Evolutionary conservation across 768 basidiomycete genomes (phyloP).

Genomic region (Tricholoma terreum): DNA sequence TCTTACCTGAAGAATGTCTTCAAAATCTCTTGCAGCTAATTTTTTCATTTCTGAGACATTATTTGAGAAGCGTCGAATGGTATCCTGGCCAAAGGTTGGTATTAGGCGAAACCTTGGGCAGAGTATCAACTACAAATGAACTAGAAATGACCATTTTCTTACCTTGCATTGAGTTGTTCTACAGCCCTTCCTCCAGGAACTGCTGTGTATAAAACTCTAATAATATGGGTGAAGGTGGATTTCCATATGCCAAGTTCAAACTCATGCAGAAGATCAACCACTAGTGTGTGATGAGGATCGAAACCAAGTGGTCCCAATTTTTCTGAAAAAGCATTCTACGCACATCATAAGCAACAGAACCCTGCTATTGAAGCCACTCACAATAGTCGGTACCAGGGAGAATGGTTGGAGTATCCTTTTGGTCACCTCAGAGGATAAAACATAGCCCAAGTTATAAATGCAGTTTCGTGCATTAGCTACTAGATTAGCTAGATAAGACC

Average conservation of each 20-base stretch:
- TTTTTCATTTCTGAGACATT: slow-evolving; percentile 25
- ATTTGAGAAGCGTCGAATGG: slow-evolving; percentile 23
- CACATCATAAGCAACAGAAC: not conserved
- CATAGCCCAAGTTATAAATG: too few species aligned
- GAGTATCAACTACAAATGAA: not conserved
- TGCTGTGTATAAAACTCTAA: slow-evolving; percentile 22
- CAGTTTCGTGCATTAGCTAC: too few species aligned
- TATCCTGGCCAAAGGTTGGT: slow-evolving; percentile 14
- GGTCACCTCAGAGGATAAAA: not conserved
- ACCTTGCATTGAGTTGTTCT: slow-evolving; percentile 2
- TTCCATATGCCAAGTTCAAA: too few species aligned
- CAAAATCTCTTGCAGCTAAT: too few species aligned
- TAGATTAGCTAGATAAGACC: too few species aligned
- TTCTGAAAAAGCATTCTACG: slow-evolving; percentile 36
- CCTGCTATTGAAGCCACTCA: not conserved
- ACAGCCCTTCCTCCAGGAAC: not conserved
- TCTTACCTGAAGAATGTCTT: slow-evolving; percentile 21
- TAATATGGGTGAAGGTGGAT: too few species aligned
- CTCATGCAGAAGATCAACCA: too few species aligned
- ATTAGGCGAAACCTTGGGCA: slow-evolving; percentile 1
- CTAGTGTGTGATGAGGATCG: slow-evolving; percentile 16
- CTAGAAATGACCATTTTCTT: not conserved
- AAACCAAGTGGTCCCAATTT: slow-evolving; percentile 10
- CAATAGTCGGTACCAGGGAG: too few species aligned
- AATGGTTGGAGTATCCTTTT: too few species aligned